Percentiles rank a stretch among this genome's conserved stretches.
These are phyloP conservation scores for Gnomoniopsis smithogilvyi DNA, from an alignment of 2,329 filamentous ascomycete genomes.

Conservation along the genomic window DNA sequence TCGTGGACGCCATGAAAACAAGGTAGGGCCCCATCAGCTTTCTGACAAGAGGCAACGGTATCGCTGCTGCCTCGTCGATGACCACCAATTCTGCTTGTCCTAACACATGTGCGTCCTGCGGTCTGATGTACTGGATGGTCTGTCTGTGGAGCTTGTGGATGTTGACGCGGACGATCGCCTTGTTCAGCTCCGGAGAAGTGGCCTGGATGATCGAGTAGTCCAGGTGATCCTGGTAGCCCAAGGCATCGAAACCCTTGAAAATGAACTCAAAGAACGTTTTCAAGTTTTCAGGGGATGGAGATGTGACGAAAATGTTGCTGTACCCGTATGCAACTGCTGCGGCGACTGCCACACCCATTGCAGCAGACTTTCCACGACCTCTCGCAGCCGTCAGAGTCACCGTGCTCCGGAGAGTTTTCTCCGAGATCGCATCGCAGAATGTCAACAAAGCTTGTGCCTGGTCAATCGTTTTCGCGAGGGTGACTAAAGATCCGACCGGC, in stretches of 20 bases:
- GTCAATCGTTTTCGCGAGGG: conserved; percentile 84
- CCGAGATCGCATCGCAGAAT: conserved; percentile 92
- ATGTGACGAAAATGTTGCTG: conserved; percentile 99
- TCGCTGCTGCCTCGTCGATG: conserved; percentile 96
- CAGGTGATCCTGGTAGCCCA: conserved; percentile 90
- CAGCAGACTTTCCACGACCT: conserved; percentile 95
- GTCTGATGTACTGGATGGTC: conserved; percentile 97
- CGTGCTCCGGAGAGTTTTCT: conserved; percentile 92
- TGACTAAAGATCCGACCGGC: conserved; percentile 79
- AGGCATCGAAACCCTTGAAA: conserved; percentile 95
- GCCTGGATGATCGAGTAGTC: conserved; percentile 99
- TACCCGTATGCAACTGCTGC: conserved; percentile 95
- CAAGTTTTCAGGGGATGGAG: conserved; percentile 94
- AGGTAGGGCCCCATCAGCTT: conserved; percentile 96
- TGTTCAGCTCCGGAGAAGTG: conserved; percentile 98
- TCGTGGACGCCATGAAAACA: conserved; percentile 98
- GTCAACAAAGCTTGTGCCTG: conserved; percentile 96
- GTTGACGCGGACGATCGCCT: conserved; percentile 96
- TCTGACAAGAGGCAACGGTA: conserved; percentile 85
- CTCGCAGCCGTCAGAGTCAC: conserved; percentile 90
- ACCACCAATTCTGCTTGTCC: conserved; percentile 94
- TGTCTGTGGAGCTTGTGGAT: conserved; percentile 92
- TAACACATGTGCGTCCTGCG: conserved; percentile 90
- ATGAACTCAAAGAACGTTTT: conserved; percentile 98
- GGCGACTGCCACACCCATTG: conserved; percentile 89